Percentiles rank a stretch among this genome's conserved stretches.
Conservation (phyloP, 2,329 filamentous ascomycete species). For the Pyricularia grisea region DNA sequence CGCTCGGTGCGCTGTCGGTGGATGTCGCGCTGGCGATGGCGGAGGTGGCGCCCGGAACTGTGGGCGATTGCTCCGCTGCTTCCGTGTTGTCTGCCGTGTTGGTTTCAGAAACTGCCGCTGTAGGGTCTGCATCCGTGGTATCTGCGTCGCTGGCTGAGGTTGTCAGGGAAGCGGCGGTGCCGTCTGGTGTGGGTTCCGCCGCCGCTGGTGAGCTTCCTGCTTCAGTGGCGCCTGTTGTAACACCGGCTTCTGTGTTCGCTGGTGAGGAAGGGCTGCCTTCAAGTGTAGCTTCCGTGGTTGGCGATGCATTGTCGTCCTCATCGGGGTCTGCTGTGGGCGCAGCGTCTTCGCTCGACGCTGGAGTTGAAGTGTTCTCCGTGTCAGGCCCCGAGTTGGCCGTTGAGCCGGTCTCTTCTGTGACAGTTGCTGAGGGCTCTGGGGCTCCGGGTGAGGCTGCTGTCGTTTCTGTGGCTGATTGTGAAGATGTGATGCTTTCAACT, state of each 20-base stretch:
- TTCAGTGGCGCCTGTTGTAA: not conserved
- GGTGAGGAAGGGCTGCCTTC: not conserved
- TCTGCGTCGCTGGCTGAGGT: not conserved
- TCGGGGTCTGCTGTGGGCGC: too few relatives aligned
- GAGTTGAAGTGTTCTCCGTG: too few relatives aligned
- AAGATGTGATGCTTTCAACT: not conserved
- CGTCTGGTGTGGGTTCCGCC: not conserved
- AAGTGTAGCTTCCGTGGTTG: too few relatives aligned
- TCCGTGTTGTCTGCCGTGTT: not conserved
- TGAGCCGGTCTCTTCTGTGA: too few relatives aligned
- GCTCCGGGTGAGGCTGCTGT: too few relatives aligned
- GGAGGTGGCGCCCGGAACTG: too few relatives aligned
- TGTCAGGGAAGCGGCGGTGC: not conserved
- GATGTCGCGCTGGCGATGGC: not conserved
- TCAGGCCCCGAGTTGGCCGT: too few relatives aligned
- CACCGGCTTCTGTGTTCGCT: not conserved
- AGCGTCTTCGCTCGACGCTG: too few relatives aligned
- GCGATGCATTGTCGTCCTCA: too few relatives aligned
- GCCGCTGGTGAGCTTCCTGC: not conserved
- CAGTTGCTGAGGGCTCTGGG: too few relatives aligned
- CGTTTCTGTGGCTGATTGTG: too few relatives aligned
- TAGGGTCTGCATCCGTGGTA: too few relatives aligned
- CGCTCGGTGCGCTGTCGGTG: not conserved
- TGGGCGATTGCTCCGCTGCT: not conserved
- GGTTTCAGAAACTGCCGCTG: not conserved